Evolutionary conservation across 169 alveolate species (phyloP), one percentile per base, ranked within the genome.

Genomic region (Perkinsus marinus): DNA sequence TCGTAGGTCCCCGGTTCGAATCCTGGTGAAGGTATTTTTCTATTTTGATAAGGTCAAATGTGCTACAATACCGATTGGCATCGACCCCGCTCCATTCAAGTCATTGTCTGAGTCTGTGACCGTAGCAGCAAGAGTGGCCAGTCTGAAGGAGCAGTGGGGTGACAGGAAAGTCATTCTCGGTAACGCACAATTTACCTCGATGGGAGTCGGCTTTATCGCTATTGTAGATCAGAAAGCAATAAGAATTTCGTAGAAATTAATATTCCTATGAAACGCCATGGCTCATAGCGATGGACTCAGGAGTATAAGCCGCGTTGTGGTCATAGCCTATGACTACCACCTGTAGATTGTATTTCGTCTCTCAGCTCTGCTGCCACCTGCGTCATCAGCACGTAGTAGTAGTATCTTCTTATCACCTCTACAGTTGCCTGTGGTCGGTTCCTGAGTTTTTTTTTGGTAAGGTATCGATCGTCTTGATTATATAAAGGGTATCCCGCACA

Each of bases 401-500:
- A n/a, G n/a, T n/a, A n/a, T n/a, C n/a, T n/a, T n/a, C n/a, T 39
- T 68, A 34, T 93, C 38, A 91, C 2, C 89, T 43, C 43, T 68
- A 38, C n/a, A 39, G 17, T n/a, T 89, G 36, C 13, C 39, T 92
- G 39, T 89, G 46, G 22, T 26, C 38, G n/a, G 93, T 38, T 9
- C 68, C 22, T 7, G 16, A 17, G 0, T 38, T 2, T 36, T 16
- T 22, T n/a, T 9, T 6, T 43, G 69, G n/a, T 90, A 92, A 2
- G 94, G 94, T 43, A 91, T 94, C 37, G 95, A 93, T 43, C 91
- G 95, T 17, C 90, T 94, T 57, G 96, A 93, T 90, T 94, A 93
- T 90, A 93, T 93, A 90, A 94, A 94, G 91, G 95, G 95, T 37
- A 92, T 93, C n/a, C 96, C 95, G 38, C 95, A 93, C 90, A 94